Base-by-base conservation (phyloP, 192 early-diverging fungal genomes). In the Entomortierella parvispora region DNA sequence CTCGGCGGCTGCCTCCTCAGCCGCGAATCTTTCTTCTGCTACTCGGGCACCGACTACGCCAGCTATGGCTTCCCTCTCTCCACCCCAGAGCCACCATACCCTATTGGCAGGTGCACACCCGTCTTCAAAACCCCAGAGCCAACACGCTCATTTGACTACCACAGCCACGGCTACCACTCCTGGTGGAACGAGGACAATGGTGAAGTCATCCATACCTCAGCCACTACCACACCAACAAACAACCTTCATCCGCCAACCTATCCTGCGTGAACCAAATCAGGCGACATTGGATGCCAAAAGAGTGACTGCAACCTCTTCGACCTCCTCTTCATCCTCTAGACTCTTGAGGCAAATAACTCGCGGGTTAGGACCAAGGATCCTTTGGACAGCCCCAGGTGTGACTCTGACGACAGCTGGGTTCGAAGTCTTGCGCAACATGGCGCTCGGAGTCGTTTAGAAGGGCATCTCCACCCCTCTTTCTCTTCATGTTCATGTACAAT, bases 381-480 rank as follows among this genome's bases (percentile, higher is more conserved):
- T 68, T 14, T 76, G 72, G 72, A 76, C 72, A 2, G 65, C 66
- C 12, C 72, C 72, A 0, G 72, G 72, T 9, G 72, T 76, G 31
- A 66, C 72, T 28, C 12, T 76, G 32, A 76, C 72, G 8, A 76
- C 72, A 0, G 65, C 72, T 14, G 72, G 72, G 12, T 76, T 76
- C 42, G 72, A 76, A 29, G 58, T 68, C 37, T 45, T 76, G 20
- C 64, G 72, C 17, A 60, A 32, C 28, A 60, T 75, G 33, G 56
- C 63, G 18, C 37, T 40, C 12, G 37, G 37, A 12, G 12, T 40
- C 37, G 37, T 40, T 40, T 40, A 40, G 37, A n/a, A n/a, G n/a
- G n/a, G n/a, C 12, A 12, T 40, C 12, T 40, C 12, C 12, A 12
- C 12, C 37, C 12, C 37, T 40, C 12, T 40, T 40, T 12, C 37